phyloP scores from a whole-genome alignment of 179 eudicot genomes.

The Nepenthes alata region DNA sequence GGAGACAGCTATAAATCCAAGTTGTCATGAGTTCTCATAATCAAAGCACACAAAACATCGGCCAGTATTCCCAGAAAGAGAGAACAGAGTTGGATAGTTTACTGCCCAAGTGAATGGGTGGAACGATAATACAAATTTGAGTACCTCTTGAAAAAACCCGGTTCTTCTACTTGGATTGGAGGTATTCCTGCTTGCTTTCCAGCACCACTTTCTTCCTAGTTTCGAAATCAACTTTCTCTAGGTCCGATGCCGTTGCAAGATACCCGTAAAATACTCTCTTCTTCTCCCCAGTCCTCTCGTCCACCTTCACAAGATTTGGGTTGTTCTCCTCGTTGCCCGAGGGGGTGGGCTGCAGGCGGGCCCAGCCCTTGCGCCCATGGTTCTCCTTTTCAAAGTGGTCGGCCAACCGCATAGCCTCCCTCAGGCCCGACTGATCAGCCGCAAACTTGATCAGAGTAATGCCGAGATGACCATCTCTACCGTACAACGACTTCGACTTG shows the following conservation, averaged over 20 bases:
- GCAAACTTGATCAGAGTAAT: slow-evolving; percentile 55
- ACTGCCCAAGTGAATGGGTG: background rate
- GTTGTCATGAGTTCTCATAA: too few relatives aligned
- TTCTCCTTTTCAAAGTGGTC: slow-evolving; percentile 62
- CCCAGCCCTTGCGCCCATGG: slow-evolving; percentile 74
- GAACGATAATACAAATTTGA: background rate
- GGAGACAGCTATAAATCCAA: too few relatives aligned
- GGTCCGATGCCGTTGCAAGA: slow-evolving; percentile 56
- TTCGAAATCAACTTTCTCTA: slow-evolving; percentile 68
- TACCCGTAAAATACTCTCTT: slow-evolving; percentile 66
- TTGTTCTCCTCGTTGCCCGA: slow-evolving; percentile 46
- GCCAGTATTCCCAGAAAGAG: too few relatives aligned
- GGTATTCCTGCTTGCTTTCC: slow-evolving; percentile 54
- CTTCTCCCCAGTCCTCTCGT: slow-evolving; percentile 64
- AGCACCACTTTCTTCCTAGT: slow-evolving; percentile 57
- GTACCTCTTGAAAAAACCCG: background rate
- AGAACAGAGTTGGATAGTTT: too few relatives aligned
- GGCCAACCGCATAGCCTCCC: slow-evolving; percentile 63
- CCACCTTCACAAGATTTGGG: slow-evolving; percentile 55
- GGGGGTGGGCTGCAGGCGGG: slow-evolving; percentile 37
- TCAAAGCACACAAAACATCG: too few relatives aligned
- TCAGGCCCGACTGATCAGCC: slow-evolving; percentile 58
- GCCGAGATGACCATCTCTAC: slow-evolving; percentile 78
- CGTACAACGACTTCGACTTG: slow-evolving; percentile 70
- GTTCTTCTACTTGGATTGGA: slow-evolving; percentile 17